Evolutionary conservation across 1,284 basidiomycete genomes (phyloP), one percentile per base, ranked within the genome.

Genomic region (Cutaneotrichosporon curvatum): DNA sequence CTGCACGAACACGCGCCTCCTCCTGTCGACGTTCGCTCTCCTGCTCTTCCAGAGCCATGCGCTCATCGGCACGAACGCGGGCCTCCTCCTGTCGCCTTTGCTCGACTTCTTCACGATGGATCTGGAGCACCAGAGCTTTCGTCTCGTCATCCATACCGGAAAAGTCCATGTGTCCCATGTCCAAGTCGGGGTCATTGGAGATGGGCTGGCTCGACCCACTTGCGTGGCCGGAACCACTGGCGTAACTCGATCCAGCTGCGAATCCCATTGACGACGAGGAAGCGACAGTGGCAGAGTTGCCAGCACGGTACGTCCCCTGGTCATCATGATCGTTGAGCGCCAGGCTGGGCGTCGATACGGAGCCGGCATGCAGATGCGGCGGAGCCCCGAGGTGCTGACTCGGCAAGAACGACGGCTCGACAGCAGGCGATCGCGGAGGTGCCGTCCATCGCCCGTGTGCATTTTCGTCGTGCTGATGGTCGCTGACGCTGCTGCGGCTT

Each of bases 1-100:
- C 70, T 31, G 56, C 58, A 18, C 16, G 7, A 2, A 47, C 33
- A 28, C 25, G 25, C 7, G 25, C 25, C 12, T 34, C 16, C 15
- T 34, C 14, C n/a, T 34, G 32, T 16, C 32, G 32, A 15, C 32
- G 32, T n/a, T 72, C 70, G 28, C 55, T 58, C 40, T 67, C 63
- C 51, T 72, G 70, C 39, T 67, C 65, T 33, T 56, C 55, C 40
- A 63, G 50, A 2, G 70, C 70, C 2, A 68, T 43, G 35, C 59
- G 55, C 42, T 63, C 59, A 45, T 72, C 70, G 31, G 56, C 58
- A 18, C 16, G 7, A 1, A 47, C 33, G 4, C 33, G 31, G 36
- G 55, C 53, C 12, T 15, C 18, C 8, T n/a, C 51, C 48, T 33
- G 55, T 53, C 4, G 43, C 47, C 16, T 48, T 22, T 53, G 40